Evolutionary conservation across 805 yeast species (phyloP).

Genomic region (Kuraishia ogatae): DNA sequence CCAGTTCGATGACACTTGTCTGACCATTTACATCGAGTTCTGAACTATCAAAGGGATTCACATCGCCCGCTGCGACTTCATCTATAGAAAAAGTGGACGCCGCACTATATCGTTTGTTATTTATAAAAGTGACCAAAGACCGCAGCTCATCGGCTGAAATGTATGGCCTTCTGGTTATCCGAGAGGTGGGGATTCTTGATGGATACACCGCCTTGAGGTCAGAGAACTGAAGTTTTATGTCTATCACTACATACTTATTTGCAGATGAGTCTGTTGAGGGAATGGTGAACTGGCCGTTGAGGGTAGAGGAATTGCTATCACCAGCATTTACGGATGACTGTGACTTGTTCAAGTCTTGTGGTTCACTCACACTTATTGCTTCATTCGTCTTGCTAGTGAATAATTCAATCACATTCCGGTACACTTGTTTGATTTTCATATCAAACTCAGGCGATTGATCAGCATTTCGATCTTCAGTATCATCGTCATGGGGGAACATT

Average conservation of each 20-base stretch:
- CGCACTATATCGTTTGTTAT: slow-evolving; percentile 29
- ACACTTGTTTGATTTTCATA: neutral
- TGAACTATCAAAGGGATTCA: slow-evolving; percentile 19
- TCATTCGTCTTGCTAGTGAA: neutral
- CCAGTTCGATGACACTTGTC: slow-evolving; percentile 16
- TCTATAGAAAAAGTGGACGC: slow-evolving; percentile 8
- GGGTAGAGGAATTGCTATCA: no score
- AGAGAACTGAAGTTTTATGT: slow-evolving; percentile 53
- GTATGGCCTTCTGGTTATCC: slow-evolving; percentile 46
- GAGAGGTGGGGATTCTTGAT: slow-evolving; percentile 35
- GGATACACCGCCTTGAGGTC: slow-evolving; percentile 54
- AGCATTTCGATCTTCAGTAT: neutral
- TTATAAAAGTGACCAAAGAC: slow-evolving; percentile 54
- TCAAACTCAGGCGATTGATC: neutral
- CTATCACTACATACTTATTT: slow-evolving; percentile 54
- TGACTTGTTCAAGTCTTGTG: no score
- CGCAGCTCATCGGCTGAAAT: slow-evolving; percentile 50
- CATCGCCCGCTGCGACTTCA: slow-evolving; percentile 8
- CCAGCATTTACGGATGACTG: no score
- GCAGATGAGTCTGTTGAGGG: slow-evolving; percentile 13
- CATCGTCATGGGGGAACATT: slow-evolving; percentile 51
- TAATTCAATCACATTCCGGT: neutral
- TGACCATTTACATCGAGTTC: slow-evolving; percentile 14
- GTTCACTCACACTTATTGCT: no score
- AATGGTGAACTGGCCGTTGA: no score